phyloP scores from a whole-genome alignment of 2,329 filamentous ascomycete species.

The Xylaria sp. region DNA sequence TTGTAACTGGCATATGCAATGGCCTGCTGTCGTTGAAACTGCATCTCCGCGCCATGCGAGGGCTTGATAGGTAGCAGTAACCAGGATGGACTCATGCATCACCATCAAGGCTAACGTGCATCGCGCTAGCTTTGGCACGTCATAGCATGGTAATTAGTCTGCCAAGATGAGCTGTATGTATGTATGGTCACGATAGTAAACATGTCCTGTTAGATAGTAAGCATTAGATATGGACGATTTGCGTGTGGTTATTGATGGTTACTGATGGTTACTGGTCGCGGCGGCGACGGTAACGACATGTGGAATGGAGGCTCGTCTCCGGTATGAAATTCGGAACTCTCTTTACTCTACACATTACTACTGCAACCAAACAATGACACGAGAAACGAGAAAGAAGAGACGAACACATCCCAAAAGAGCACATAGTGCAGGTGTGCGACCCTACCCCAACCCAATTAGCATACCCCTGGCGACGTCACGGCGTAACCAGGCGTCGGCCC shows the following conservation, averaged over 20 bases:
- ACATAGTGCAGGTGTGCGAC: conserved; percentile 10
- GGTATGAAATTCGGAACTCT: conserved; percentile 7
- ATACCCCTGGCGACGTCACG: conserved; percentile 9
- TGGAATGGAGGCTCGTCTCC: conserved; percentile 14
- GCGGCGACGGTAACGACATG: conserved; percentile 2
- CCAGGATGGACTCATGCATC: conserved; percentile 7
- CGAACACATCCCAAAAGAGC: conserved; percentile 17
- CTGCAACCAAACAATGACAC: background rate
- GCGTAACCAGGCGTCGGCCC: conserved; percentile 30
- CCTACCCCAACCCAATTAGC: conserved; percentile 33
- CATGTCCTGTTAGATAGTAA: background rate
- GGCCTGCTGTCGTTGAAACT: conserved; percentile 7
- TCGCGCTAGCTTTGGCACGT: conserved; percentile 11
- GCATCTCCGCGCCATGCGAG: conserved; percentile 13
- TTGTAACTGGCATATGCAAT: background rate
- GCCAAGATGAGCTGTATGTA: background rate
- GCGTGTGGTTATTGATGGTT: background rate
- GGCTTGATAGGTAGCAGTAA: background rate
- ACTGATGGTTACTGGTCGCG: background rate
- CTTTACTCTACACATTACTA: background rate
- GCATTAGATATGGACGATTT: background rate
- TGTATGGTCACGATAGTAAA: conserved; percentile 5
- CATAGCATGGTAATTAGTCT: background rate
- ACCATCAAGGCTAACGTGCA: conserved; percentile 20
- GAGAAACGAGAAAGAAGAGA: background rate